These are phyloP conservation scores for Moringa oleifera DNA, from an alignment of 345 rosid species.

Conservation along the genomic window DNA sequence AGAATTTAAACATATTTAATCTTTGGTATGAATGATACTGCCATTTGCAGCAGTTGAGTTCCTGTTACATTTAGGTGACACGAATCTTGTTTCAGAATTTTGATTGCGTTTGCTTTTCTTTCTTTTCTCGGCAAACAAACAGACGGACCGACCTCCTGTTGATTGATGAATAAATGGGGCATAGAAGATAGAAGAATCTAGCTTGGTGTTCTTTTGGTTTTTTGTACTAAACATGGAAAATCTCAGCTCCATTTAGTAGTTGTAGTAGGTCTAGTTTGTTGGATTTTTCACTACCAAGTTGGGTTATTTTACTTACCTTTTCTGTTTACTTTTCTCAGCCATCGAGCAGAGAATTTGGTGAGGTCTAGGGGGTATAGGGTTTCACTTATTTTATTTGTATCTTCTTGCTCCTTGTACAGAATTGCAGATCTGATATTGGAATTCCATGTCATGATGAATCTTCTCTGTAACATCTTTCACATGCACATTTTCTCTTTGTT, in stretches of 20 bases:
- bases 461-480: slow-evolving; percentile 27
- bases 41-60: no score
- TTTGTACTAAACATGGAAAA: slow-evolving; percentile 1
- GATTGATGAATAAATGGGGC: slow-evolving; percentile 10
- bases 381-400: slow-evolving; percentile 11
- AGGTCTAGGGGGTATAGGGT: slow-evolving; percentile 9
- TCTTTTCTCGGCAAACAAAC: slow-evolving; percentile 16
- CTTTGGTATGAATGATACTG: no score
- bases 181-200: background rate
- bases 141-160: slow-evolving; percentile 6
- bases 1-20: background rate
- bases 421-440: slow-evolving; percentile 28
- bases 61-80: no score
- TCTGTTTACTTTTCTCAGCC: slow-evolving; percentile 16
- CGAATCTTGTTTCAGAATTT: background rate
- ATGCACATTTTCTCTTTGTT: slow-evolving; percentile 21
- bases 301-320: background rate
- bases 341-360: slow-evolving; percentile 17
- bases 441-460: slow-evolving; percentile 50
- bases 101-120: background rate
- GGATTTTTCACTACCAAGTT: background rate
- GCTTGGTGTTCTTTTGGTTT: background rate
- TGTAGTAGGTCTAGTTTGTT: background rate
- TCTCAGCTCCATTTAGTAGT: background rate
- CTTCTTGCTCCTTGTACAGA: slow-evolving; percentile 11